phyloP scores from a whole-genome alignment of 2,329 filamentous ascomycete species.

The Fonsecaea pedrosoi region DNA sequence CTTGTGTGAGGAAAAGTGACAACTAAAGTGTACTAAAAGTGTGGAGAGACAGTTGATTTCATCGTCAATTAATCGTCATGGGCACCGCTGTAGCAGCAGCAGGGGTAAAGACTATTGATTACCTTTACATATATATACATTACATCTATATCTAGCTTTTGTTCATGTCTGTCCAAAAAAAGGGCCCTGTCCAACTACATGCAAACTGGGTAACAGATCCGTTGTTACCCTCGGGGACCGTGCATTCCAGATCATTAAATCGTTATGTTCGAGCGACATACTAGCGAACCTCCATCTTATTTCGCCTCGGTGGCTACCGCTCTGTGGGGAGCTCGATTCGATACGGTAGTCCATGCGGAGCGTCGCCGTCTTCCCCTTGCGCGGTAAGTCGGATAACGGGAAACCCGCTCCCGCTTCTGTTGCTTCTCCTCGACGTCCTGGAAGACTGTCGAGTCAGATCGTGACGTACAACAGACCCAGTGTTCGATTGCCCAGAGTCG shows the following conservation, averaged over 20 bases:
- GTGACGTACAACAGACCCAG: conserved; percentile 14
- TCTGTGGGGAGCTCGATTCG: conserved; percentile 16
- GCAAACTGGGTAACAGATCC: background rate
- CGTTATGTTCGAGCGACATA: background rate
- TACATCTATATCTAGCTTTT: background rate
- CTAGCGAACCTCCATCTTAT: background rate
- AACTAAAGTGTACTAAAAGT: too few species aligned
- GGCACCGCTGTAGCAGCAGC: too few species aligned
- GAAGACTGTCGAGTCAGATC: background rate
- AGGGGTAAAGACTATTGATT: background rate
- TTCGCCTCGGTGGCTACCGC: background rate
- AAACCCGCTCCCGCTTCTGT: conserved; percentile 8
- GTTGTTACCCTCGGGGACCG: background rate
- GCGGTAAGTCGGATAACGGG: conserved; percentile 27
- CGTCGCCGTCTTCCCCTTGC: background rate
- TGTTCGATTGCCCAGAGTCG: conserved; percentile 6
- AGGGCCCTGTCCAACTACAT: background rate
- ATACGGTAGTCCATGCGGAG: conserved; percentile 27
- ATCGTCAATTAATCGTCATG: too few species aligned
- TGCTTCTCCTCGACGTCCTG: background rate
- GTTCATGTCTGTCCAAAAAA: background rate
- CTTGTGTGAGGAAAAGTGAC: too few species aligned
- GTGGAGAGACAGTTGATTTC: too few species aligned
- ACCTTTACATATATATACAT: background rate
- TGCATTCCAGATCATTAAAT: background rate